Conservation (phyloP, 306 rosid species). For the Cicer arietinum region DNA sequence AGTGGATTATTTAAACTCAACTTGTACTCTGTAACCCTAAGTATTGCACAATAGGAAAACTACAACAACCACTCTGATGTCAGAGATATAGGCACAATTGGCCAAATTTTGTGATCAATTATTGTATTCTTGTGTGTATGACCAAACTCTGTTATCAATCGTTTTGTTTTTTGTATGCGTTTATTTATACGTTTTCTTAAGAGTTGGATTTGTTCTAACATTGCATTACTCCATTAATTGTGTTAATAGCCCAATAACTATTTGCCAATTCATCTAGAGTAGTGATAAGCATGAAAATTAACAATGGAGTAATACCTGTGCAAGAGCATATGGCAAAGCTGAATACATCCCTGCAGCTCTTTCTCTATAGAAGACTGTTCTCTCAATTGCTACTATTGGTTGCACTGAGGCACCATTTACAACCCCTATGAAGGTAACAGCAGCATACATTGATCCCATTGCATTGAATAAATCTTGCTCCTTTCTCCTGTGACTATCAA, state of each 20-base stretch:
- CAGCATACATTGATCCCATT: constrained; percentile 76
- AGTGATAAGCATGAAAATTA: not conserved
- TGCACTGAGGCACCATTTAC: constrained; percentile 67
- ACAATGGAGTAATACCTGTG: constrained; percentile 28
- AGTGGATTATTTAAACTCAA: not conserved
- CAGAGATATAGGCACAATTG: not conserved
- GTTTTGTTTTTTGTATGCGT: not conserved
- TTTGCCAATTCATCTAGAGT: no score
- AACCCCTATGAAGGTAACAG: constrained; percentile 66
- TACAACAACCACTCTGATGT: not conserved
- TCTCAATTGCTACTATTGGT: constrained; percentile 72
- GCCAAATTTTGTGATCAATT: not conserved
- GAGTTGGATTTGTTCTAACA: no score
- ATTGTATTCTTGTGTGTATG: not conserved
- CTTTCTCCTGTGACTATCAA: constrained; percentile 41
- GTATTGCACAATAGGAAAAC: not conserved
- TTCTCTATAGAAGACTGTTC: constrained; percentile 81
- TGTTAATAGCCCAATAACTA: no score
- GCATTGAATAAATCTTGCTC: constrained; percentile 72
- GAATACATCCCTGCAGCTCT: constrained; percentile 89
- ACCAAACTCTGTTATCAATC: not conserved
- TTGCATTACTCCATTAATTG: no score
- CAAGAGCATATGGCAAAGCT: constrained; percentile 49
- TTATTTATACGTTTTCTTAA: not conserved
- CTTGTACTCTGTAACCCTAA: not conserved